phyloP scores from a whole-genome alignment of 2,329 filamentous ascomycete species.

The Curvularia sp. region DNA sequence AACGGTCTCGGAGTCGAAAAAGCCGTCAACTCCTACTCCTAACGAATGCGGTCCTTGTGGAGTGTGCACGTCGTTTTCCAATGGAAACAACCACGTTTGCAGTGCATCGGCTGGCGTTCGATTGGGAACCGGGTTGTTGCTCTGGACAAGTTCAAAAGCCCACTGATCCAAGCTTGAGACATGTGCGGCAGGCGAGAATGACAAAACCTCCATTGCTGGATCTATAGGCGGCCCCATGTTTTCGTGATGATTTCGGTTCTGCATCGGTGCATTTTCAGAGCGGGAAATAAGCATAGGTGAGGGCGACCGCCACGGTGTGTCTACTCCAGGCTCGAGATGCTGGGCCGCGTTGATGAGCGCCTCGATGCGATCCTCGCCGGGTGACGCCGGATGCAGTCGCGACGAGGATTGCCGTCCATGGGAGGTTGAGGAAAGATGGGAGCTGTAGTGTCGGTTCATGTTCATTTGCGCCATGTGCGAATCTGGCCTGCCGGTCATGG shows the following conservation, averaged over 20 bases:
- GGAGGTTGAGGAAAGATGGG: slow-evolving; percentile 22
- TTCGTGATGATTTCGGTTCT: slow-evolving; percentile 40
- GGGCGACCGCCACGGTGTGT: slow-evolving; percentile 47
- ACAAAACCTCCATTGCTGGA: slow-evolving; percentile 47
- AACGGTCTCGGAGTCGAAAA: slow-evolving; percentile 42
- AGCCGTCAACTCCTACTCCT: slow-evolving; percentile 32
- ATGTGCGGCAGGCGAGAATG: slow-evolving; percentile 45
- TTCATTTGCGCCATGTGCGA: slow-evolving; percentile 33
- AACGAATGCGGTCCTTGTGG: slow-evolving; percentile 40
- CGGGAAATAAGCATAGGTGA: slow-evolving; percentile 41
- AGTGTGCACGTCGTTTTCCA: slow-evolving; percentile 40
- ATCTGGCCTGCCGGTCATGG: slow-evolving; percentile 33
- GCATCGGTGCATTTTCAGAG: slow-evolving; percentile 30
- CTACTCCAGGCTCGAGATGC: slow-evolving; percentile 42
- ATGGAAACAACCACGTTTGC: slow-evolving; percentile 48
- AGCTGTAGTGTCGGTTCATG: slow-evolving; percentile 29
- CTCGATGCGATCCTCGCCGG: slow-evolving; percentile 46
- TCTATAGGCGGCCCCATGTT: slow-evolving; percentile 48
- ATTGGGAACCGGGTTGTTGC: slow-evolving; percentile 46
- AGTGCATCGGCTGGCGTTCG: slow-evolving; percentile 47
- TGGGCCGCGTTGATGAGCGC: slow-evolving; percentile 49
- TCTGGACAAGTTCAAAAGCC: slow-evolving; percentile 49
- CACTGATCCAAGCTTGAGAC: slow-evolving; percentile 48
- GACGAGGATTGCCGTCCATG: slow-evolving; percentile 23
- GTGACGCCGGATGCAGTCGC: slow-evolving; percentile 31